Percentiles rank a stretch among this genome's conserved stretches.
Evolutionary conservation across 441 rosid genomes (phyloP).

Genomic region (Isatis lusitanica): DNA sequence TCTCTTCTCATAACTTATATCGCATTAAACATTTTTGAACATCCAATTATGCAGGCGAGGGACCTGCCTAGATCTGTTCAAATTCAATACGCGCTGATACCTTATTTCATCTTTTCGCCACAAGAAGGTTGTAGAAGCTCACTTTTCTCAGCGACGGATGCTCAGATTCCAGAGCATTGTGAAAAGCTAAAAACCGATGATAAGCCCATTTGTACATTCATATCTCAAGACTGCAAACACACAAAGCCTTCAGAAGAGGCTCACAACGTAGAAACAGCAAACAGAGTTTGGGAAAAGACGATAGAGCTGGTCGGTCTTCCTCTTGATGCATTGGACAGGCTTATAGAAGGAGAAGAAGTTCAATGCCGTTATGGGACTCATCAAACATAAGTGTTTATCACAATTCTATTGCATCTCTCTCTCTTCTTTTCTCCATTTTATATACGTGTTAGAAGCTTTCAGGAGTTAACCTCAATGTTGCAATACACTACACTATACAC

Average conservation of each 20-base stretch:
- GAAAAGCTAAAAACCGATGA: conserved; percentile 63
- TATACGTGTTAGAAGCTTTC: neutral
- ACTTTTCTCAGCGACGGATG: conserved; percentile 82
- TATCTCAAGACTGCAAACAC: conserved; percentile 77
- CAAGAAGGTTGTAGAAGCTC: conserved; percentile 88
- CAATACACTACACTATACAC: neutral
- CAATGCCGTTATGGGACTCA: conserved; percentile 47
- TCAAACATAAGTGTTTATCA: neutral
- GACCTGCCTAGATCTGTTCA: conserved; percentile 61
- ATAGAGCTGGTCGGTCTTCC: conserved; percentile 79
- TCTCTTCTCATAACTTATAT: neutral
- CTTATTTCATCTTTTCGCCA: conserved; percentile 74
- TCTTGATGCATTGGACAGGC: conserved; percentile 63
- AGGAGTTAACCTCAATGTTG: neutral
- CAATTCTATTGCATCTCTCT: neutral
- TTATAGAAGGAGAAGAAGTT: conserved; percentile 58
- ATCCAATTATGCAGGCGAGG: conserved; percentile 58
- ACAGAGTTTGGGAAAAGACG: conserved; percentile 80
- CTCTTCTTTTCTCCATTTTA: neutral
- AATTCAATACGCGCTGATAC: conserved; percentile 32
- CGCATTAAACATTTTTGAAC: neutral
- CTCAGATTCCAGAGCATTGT: conserved; percentile 73
- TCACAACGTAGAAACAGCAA: conserved; percentile 59
- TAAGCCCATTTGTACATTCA: conserved; percentile 72
- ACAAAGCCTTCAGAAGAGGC: conserved; percentile 83